Evolutionary conservation across 495 filamentous ascomycete genomes (phyloP), one percentile per base, ranked within the genome.

Genomic region (Hypoxylon perforatum): DNA sequence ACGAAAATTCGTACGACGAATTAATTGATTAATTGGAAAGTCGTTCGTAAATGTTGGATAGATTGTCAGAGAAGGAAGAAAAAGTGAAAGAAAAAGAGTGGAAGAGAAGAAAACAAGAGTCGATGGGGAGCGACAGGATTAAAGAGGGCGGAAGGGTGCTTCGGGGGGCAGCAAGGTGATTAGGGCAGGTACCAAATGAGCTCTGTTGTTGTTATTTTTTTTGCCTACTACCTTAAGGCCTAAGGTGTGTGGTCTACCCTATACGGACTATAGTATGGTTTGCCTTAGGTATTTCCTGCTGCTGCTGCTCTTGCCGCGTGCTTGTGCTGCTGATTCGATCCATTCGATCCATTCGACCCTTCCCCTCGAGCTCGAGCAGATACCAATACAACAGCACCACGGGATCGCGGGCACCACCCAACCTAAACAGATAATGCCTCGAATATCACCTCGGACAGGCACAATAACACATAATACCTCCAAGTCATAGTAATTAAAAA

Each of bases 241-340:
- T n/a, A n/a, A n/a, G n/a, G n/a, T n/a, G n/a, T n/a, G n/a, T n/a
- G n/a, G n/a, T n/a, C n/a, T n/a, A n/a, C n/a, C n/a, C n/a, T n/a
- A n/a, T n/a, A n/a, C n/a, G n/a, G n/a, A n/a, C 19, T 5, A 11
- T 12, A 4, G 25, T 9, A 35, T 14, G 4, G 49, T 48, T 8
- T 12, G 53, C 36, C 3, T 59, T 42, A 56, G 42, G 53, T 68
- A 47, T 63, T 54, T 63, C n/a, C n/a, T 69, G 50, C 64, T 64
- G 53, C 60, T 60, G 25, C 22, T 49, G 10, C 10, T 14, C 45
- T 38, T 57, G 46, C 57, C 51, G 55, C 49, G 58, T 57, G 45
- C n/a, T n/a, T n/a, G n/a, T n/a, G n/a, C n/a, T n/a, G n/a, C 36
- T 69, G 66, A 69, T 69, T 69, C 66, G 56, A 69, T 47, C 14